Evolutionary conservation across 441 rosid species (phyloP).

Genomic region (Cnidoscolus chayamansa): DNA sequence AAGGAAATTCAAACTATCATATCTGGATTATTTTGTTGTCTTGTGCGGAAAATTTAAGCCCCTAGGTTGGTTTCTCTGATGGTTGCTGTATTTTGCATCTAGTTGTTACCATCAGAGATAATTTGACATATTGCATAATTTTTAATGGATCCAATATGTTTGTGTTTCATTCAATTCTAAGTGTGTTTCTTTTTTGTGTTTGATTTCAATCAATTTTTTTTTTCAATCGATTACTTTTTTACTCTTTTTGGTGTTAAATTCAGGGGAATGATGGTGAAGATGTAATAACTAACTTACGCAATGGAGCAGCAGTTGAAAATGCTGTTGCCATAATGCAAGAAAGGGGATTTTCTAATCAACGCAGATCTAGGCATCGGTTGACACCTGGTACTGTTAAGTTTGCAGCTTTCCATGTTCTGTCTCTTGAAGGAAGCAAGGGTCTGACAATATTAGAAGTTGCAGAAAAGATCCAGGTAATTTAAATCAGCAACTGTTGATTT

Average conservation of each 20-base stretch:
- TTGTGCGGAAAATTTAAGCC: neutral
- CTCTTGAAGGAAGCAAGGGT: constrained; percentile 72
- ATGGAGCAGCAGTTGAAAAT: constrained; percentile 79
- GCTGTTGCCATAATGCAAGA: constrained; percentile 85
- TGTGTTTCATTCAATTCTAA: neutral
- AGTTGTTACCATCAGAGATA: neutral
- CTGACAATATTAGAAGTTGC: constrained; percentile 76
- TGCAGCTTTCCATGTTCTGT: constrained; percentile 85
- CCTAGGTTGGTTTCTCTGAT: neutral
- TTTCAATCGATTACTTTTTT: neutral
- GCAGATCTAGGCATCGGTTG: constrained; percentile 84
- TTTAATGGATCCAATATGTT: neutral
- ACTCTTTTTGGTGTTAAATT: constrained; percentile 8
- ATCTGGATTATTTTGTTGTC: neutral
- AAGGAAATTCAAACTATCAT: neutral
- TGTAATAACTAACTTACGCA: constrained; percentile 60
- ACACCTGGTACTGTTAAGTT: constrained; percentile 93
- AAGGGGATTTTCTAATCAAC: constrained; percentile 62
- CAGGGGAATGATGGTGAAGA: constrained; percentile 68
- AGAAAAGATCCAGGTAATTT: constrained; percentile 75
- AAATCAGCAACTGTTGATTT: neutral
- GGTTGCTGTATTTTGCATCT: neutral
- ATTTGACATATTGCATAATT: neutral
- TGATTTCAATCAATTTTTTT: constrained; percentile 7
- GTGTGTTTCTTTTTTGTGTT: neutral